phyloP scores from a whole-genome alignment of 495 filamentous ascomycete genomes.

The Geopyxis carbonaria region DNA sequence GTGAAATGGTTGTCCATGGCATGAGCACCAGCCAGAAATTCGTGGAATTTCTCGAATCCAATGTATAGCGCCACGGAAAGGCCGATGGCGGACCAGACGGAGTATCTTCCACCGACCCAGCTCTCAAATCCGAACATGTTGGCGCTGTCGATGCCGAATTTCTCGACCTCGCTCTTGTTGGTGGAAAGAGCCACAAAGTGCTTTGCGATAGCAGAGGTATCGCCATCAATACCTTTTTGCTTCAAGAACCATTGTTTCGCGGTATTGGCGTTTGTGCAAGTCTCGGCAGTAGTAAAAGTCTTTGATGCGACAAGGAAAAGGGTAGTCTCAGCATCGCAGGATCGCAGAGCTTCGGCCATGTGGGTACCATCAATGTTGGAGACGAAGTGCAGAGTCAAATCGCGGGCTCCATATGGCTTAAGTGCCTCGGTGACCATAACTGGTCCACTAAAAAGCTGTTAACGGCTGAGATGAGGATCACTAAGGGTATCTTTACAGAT shows the following conservation, averaged over 20 bases:
- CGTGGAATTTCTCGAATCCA: constrained; percentile 90
- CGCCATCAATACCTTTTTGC: constrained; percentile 54
- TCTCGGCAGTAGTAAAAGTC: constrained; percentile 98
- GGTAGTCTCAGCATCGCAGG: constrained; percentile 87
- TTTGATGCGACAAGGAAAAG: constrained; percentile 96
- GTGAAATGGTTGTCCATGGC: constrained; percentile 98
- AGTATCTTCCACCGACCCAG: constrained; percentile 97
- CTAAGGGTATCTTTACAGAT: constrained; percentile 50
- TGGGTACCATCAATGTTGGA: constrained; percentile 99
- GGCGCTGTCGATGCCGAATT: constrained; percentile 91
- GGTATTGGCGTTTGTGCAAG: constrained; percentile 85
- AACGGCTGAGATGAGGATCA: constrained; percentile 18
- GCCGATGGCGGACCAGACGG: constrained; percentile 96
- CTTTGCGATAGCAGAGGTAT: constrained; percentile 66
- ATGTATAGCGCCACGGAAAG: constrained; percentile 87
- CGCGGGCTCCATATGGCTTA: constrained; percentile 75
- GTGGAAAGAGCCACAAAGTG: constrained; percentile 98
- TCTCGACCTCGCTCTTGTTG: constrained; percentile 84
- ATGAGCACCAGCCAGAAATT: constrained; percentile 88
- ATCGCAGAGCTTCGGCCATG: constrained; percentile 77
- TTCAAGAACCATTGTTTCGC: constrained; percentile 91
- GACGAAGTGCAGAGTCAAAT: constrained; percentile 85
- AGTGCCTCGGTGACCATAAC: constrained; percentile 98
- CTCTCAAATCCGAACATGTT: constrained; percentile 99
- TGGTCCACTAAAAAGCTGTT: constrained; percentile 49